These are phyloP conservation scores for Eimeria sp. DNA, from an alignment of 169 alveolate species.

Conservation along the genomic window DNA sequence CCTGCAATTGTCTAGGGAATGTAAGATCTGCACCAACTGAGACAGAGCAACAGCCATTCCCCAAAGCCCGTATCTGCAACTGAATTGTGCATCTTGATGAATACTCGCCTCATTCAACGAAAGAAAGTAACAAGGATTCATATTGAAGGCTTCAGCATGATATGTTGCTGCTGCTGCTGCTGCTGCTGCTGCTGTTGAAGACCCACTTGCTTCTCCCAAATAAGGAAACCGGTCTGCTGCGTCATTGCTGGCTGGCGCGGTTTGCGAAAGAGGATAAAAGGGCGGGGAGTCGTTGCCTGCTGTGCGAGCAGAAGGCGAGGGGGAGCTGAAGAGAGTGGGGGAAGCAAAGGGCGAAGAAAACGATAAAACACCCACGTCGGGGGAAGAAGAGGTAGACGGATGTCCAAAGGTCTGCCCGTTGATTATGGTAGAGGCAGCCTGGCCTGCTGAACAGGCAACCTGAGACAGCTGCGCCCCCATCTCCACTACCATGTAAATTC, in stretches of 20 bases:
- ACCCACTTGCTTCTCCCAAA: constrained; percentile 44
- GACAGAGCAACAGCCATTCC: neutral
- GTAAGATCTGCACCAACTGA: neutral
- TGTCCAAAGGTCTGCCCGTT: constrained; percentile 48
- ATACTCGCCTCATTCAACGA: neutral
- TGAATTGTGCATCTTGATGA: neutral
- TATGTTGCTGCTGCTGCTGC: neutral
- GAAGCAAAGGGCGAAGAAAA: constrained; percentile 13
- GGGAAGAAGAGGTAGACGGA: neutral
- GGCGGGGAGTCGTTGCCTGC: neutral
- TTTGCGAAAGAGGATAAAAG: neutral
- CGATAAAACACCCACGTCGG: neutral
- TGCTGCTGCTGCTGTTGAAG: neutral
- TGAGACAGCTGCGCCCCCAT: constrained; percentile 48
- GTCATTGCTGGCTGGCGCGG: neutral
- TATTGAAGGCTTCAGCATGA: neutral
- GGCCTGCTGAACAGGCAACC: constrained; percentile 42
- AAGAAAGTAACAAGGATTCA: neutral
- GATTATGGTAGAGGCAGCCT: constrained; percentile 58
- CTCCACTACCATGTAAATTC: constrained; percentile 1
- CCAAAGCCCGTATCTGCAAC: neutral
- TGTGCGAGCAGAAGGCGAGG: neutral
- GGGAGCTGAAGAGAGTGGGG: constrained; percentile 6
- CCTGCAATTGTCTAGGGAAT: constrained; percentile 27
- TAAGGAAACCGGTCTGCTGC: neutral